Conservation (phyloP, 2,329 filamentous ascomycete species). For the Arthrobotrys sinensis region DNA sequence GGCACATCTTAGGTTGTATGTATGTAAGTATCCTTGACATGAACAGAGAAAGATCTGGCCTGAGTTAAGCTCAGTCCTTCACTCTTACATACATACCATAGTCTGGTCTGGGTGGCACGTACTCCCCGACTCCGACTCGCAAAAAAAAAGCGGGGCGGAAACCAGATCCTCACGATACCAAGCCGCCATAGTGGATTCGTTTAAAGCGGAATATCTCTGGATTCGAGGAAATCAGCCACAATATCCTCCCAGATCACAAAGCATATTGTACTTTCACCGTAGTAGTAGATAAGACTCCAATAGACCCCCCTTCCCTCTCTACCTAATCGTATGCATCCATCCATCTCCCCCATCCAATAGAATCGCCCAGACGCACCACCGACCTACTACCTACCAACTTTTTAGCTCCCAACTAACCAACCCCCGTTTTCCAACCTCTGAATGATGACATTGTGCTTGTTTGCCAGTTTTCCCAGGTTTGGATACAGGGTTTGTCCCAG, state of each 20-base stretch:
- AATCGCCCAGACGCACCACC: slow-evolving; percentile 33
- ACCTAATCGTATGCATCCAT: not conserved
- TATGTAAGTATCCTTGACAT: not conserved
- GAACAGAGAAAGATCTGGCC: not conserved
- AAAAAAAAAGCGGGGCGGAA: slow-evolving; percentile 16
- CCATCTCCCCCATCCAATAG: slow-evolving; percentile 35
- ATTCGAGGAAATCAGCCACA: slow-evolving; percentile 16
- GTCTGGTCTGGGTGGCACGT: not conserved
- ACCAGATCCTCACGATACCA: not conserved
- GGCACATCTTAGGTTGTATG: not conserved
- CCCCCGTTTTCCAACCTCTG: not conserved
- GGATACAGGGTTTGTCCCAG: slow-evolving; percentile 13
- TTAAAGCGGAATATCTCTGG: slow-evolving; percentile 22
- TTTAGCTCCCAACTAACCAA: not conserved
- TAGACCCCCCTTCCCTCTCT: not conserved
- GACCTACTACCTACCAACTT: not conserved
- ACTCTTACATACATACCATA: too few species aligned
- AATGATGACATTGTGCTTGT: slow-evolving; percentile 40
- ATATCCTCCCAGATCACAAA: not conserved
- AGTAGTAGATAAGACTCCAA: not conserved
- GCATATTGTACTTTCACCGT: too few species aligned
- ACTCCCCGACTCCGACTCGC: not conserved
- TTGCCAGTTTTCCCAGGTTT: slow-evolving; percentile 1
- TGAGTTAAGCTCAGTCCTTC: not conserved
- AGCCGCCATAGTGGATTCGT: not conserved